These are phyloP conservation scores for Plasmopara viticola DNA, from an alignment of 352 stramenopile genomes.

Conservation along the genomic window DNA sequence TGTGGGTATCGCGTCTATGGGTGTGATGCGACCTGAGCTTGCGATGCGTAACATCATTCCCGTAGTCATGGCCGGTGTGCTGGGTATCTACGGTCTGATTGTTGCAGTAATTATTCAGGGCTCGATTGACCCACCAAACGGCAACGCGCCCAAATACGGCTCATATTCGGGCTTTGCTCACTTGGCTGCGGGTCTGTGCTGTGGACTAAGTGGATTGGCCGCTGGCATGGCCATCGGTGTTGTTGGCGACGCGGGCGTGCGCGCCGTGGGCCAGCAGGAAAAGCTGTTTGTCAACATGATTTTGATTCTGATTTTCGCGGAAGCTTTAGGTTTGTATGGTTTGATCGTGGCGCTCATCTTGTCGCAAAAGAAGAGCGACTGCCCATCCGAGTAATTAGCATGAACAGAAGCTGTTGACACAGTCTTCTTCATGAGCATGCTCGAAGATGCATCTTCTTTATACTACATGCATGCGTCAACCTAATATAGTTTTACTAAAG, in stretches of 20 bases:
- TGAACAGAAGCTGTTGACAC: not conserved
- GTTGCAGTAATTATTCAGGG: slow-evolving; percentile 93
- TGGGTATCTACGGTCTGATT: slow-evolving; percentile 96
- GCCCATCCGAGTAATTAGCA: slow-evolving; percentile 35
- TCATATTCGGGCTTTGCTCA: slow-evolving; percentile 94
- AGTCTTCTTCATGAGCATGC: too few relatives aligned
- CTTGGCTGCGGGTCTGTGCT: slow-evolving; percentile 92
- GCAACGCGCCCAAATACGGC: slow-evolving; percentile 75
- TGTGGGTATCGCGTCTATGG: slow-evolving; percentile 95
- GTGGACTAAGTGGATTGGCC: slow-evolving; percentile 89
- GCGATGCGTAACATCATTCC: slow-evolving; percentile 99
- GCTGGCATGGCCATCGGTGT: slow-evolving; percentile 95
- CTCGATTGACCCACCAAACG: slow-evolving; percentile 78
- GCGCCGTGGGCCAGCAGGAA: slow-evolving; percentile 95
- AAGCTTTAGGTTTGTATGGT: slow-evolving; percentile 96
- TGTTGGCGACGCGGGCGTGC: slow-evolving; percentile 93
- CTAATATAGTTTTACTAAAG: too few relatives aligned
- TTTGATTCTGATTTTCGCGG: slow-evolving; percentile 98
- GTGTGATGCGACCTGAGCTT: slow-evolving; percentile 92
- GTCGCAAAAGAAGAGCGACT: slow-evolving; percentile 70
- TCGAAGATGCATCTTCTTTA: too few relatives aligned
- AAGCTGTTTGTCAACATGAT: slow-evolving; percentile 98
- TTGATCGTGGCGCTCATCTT: slow-evolving; percentile 94
- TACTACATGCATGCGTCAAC: too few relatives aligned
- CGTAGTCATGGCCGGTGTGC: slow-evolving; percentile 97